Conservation (phyloP, 306 rosid genomes). For the Gynostemma pentaphyllum region DNA sequence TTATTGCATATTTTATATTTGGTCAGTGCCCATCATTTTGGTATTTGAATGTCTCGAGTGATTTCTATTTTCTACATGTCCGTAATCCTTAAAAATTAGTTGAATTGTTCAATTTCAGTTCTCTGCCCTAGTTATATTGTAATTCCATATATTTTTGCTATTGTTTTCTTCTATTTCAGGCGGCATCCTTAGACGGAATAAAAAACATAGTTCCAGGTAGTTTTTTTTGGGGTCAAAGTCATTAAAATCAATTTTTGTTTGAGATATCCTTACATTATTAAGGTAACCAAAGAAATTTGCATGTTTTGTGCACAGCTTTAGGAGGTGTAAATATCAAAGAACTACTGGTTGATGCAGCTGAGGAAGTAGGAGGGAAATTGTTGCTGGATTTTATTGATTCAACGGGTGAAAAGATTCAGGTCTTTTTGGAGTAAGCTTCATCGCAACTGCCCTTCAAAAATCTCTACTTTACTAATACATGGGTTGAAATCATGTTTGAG, state of each 20-base stretch:
- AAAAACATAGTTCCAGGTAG: conserved; percentile 89
- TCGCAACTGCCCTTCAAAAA: background rate
- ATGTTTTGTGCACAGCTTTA: conserved; percentile 41
- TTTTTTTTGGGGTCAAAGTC: background rate
- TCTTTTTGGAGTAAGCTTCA: conserved; percentile 51
- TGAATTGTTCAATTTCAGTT: background rate
- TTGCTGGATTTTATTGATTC: conserved; percentile 66
- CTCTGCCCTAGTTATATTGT: background rate
- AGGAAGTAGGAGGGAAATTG: conserved; percentile 68
- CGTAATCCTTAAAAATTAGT: background rate
- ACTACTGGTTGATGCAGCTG: conserved; percentile 60
- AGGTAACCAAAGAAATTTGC: conserved; percentile 1
- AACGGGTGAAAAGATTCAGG: conserved; percentile 78
- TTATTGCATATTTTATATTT: background rate
- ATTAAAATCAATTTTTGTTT: background rate
- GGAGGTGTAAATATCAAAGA: conserved; percentile 69
- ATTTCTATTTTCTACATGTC: background rate
- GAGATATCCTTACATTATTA: background rate
- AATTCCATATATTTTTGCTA: background rate
- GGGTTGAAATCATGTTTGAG: too few species aligned
- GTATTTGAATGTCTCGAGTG: background rate
- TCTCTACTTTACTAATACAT: too few species aligned
- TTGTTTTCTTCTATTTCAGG: conserved; percentile 34
- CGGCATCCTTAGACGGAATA: conserved; percentile 80
- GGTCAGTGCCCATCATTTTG: background rate